phyloP scores from a whole-genome alignment of 441 rosid species.

The Jatropha podagrica region DNA sequence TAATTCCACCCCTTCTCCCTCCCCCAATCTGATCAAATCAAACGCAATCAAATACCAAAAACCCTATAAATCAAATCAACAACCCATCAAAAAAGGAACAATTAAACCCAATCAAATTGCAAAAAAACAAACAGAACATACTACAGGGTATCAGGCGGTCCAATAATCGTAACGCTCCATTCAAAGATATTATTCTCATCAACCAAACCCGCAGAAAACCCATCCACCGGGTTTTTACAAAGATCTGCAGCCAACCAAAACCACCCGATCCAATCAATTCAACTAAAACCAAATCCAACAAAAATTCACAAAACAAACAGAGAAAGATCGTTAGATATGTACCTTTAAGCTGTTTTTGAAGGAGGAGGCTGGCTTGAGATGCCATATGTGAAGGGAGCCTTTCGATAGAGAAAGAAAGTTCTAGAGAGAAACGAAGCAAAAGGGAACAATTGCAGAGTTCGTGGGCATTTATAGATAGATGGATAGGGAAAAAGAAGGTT shows the following conservation, averaged over 20 bases:
- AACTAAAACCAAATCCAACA: slow-evolving; percentile 14
- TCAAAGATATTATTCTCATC: slow-evolving; percentile 62
- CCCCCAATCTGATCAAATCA: not conserved
- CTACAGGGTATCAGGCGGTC: slow-evolving; percentile 67
- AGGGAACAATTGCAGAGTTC: not conserved
- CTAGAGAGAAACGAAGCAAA: not conserved
- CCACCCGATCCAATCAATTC: slow-evolving; percentile 6
- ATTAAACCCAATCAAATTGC: slow-evolving; percentile 5
- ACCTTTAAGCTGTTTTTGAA: slow-evolving; percentile 84
- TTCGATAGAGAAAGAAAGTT: not conserved
- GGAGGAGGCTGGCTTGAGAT: slow-evolving; percentile 75
- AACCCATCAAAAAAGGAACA: slow-evolving; percentile 7
- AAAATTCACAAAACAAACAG: not conserved
- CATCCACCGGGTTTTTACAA: slow-evolving; percentile 68
- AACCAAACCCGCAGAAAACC: slow-evolving; percentile 69
- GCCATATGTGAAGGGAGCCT: slow-evolving; percentile 30
- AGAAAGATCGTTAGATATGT: not conserved
- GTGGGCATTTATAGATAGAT: slow-evolving; percentile 27
- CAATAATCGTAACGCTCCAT: slow-evolving; percentile 67
- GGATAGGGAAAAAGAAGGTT: slow-evolving; percentile 1
- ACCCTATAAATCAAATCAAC: slow-evolving; percentile 4
- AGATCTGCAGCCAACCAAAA: slow-evolving; percentile 45
- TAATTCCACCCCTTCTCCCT: not conserved
- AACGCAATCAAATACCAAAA: slow-evolving; percentile 11
- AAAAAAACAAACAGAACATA: slow-evolving; percentile 16